Percentiles rank a stretch among this genome's conserved stretches.
Evolutionary conservation across 148 eudicot genomes (phyloP).

Genomic region (Limonium bicolor): DNA sequence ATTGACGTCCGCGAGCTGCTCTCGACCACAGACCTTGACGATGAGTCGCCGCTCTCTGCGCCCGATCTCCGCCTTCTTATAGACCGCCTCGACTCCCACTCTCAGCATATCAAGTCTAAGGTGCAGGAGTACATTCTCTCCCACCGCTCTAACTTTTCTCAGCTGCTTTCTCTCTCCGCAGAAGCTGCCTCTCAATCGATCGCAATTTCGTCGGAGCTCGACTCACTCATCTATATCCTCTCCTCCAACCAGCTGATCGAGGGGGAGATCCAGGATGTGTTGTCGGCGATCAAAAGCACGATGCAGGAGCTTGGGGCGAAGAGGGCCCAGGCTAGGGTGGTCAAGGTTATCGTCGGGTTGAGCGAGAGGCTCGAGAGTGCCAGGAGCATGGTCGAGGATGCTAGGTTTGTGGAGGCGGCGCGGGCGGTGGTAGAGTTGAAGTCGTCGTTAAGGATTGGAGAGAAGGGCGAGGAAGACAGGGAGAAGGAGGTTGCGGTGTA

Average conservation of each 20-base stretch:
- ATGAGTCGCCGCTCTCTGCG: slow-evolving; percentile 63
- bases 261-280: slow-evolving; percentile 16
- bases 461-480: slow-evolving; percentile 15
- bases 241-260: slow-evolving; percentile 22
- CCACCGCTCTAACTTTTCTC: slow-evolving; percentile 47
- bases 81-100: slow-evolving; percentile 49
- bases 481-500: slow-evolving; percentile 49
- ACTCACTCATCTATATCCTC: slow-evolving; percentile 22
- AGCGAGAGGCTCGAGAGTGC: slow-evolving; percentile 22
- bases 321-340: slow-evolving; percentile 28
- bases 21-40: slow-evolving; percentile 36
- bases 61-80: slow-evolving; percentile 87
- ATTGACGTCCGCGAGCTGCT: slow-evolving; percentile 57
- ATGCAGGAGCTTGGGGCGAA: slow-evolving; percentile 34
- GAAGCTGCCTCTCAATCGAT: slow-evolving; percentile 24
- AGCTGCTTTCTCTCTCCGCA: slow-evolving; percentile 49
- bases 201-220: slow-evolving; percentile 25
- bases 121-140: slow-evolving; percentile 48
- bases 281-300: slow-evolving; percentile 25
- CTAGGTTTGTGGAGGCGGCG: slow-evolving; percentile 58
- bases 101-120: slow-evolving; percentile 56
- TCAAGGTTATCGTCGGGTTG: slow-evolving; percentile 31
- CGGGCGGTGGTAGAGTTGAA: slow-evolving; percentile 36
- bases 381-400: slow-evolving; percentile 21
- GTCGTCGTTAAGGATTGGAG: slow-evolving; percentile 32